A percentile compares a stretch with the other conserved stretches of the same genome.
Evolutionary conservation across 163 green algal genomes (phyloP).

Genomic region (Scenedesmus sp.): DNA sequence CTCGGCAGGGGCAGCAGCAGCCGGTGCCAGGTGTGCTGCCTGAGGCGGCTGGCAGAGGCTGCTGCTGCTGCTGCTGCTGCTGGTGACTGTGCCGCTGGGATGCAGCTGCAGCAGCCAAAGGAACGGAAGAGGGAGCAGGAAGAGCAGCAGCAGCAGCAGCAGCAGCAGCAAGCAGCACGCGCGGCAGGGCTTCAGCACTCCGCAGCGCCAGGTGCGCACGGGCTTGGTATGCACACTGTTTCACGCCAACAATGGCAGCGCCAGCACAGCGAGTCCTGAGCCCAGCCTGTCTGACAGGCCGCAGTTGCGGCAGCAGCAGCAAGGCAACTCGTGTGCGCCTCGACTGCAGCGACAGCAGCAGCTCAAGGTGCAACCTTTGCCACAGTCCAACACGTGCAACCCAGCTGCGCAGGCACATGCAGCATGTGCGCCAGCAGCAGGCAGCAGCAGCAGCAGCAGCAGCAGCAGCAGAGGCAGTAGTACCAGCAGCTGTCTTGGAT

Average conservation of each 20-base stretch:
- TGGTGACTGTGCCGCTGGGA: neutral
- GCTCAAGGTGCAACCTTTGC: neutral
- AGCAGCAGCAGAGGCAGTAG: no score
- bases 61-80: neutral
- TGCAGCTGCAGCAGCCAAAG: neutral
- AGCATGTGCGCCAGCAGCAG: neutral
- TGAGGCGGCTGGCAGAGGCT: neutral
- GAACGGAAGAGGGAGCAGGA: no score
- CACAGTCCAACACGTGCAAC: neutral
- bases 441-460: neutral
- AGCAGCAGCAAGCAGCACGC: constrained; percentile 42
- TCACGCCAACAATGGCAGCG: neutral
- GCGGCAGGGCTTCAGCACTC: neutral
- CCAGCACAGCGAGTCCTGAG: neutral
- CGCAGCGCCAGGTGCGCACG: neutral
- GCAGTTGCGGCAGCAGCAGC: neutral
- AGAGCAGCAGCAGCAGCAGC: neutral
- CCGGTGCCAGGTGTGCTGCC: neutral
- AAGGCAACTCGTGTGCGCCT: no score
- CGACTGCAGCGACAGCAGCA: neutral
- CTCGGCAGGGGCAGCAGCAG: neutral
- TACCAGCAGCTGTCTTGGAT: neutral
- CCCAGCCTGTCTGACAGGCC: neutral
- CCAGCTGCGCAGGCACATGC: neutral
- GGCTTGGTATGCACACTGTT: neutral